A percentile compares a stretch with the other conserved stretches of the same genome.
Evolutionary conservation across 805 yeast genomes (phyloP).

Genomic region (Hanseniaspora valbyensis): DNA sequence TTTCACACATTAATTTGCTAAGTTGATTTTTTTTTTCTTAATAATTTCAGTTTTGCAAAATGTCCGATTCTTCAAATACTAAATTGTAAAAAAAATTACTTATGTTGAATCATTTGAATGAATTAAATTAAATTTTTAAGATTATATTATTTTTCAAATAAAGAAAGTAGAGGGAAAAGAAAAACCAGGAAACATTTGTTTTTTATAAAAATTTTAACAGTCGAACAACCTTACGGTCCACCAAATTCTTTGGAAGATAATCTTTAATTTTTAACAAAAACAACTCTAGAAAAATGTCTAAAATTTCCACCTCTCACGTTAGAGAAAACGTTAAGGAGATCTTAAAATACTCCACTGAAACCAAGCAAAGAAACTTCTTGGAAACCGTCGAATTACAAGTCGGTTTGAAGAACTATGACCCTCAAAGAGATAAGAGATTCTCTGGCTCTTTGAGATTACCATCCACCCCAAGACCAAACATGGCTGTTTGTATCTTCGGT

Average conservation of each 20-base stretch:
- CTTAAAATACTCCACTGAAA: conserved; percentile 78
- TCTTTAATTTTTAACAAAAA: conserved; percentile 1
- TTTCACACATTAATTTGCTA: too few relatives aligned
- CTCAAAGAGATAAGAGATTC: conserved; percentile 99
- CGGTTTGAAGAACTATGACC: conserved; percentile 99
- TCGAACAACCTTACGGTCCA: conserved; percentile 43
- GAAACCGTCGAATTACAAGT: conserved; percentile 99
- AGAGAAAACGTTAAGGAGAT: conserved; percentile 94
- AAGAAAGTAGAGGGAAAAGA: too few relatives aligned
- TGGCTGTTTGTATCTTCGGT: conserved; percentile 99
- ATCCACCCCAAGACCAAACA: conserved; percentile 99
- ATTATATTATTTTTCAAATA: too few relatives aligned
- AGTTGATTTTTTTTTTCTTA: too few relatives aligned
- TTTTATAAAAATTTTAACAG: conserved; percentile 21
- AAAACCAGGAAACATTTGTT: conserved; percentile 15
- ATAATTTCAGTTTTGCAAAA: too few relatives aligned
- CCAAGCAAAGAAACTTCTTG: conserved; percentile 99
- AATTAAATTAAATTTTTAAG: too few relatives aligned
- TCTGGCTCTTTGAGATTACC: conserved; percentile 98
- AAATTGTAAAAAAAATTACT: too few relatives aligned
- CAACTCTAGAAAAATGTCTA: conserved; percentile 53
- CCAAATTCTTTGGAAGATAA: conserved; percentile 76
- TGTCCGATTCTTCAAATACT: too few relatives aligned
- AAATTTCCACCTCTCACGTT: conserved; percentile 82
- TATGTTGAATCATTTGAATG: too few relatives aligned